Conservation (phyloP, 169 alveolate species). For the Theileria annulata region DNA sequence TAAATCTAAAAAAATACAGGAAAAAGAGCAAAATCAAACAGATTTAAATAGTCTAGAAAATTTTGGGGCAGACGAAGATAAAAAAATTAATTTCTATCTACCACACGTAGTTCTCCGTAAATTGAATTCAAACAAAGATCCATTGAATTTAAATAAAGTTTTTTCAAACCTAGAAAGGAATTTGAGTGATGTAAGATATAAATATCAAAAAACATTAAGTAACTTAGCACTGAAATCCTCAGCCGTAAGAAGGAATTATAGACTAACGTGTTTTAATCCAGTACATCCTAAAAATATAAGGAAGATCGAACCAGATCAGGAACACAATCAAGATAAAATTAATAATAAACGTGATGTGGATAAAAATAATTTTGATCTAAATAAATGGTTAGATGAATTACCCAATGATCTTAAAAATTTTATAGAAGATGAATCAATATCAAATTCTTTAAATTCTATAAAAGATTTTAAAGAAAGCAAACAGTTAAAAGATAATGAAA, state of each 20-base stretch:
- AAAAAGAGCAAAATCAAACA: too few relatives aligned
- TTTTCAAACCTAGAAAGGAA: conserved; percentile 24
- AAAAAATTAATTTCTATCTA: too few relatives aligned
- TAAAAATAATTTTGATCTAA: not conserved
- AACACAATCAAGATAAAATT: too few relatives aligned
- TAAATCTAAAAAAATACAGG: too few relatives aligned
- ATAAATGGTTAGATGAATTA: conserved; percentile 6
- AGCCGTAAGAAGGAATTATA: not conserved
- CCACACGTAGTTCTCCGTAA: not conserved
- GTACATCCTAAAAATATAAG: too few relatives aligned
- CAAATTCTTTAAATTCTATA: not conserved
- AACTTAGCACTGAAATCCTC: conserved; percentile 13
- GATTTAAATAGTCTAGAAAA: too few relatives aligned
- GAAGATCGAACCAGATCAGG: too few relatives aligned
- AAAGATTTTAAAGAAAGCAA: too few relatives aligned
- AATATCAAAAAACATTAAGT: conserved; percentile 32
- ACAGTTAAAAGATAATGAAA: too few relatives aligned
- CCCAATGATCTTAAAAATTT: conserved; percentile 4
- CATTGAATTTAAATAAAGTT: conserved; percentile 20
- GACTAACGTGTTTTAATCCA: not conserved
- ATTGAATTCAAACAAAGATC: not conserved
- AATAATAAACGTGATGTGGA: too few relatives aligned
- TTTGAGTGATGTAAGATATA: conserved; percentile 37
- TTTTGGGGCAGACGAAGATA: too few relatives aligned
- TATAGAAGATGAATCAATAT: not conserved